phyloP scores from a whole-genome alignment of 2,329 filamentous ascomycete species.

The Penicillium glabrum region DNA sequence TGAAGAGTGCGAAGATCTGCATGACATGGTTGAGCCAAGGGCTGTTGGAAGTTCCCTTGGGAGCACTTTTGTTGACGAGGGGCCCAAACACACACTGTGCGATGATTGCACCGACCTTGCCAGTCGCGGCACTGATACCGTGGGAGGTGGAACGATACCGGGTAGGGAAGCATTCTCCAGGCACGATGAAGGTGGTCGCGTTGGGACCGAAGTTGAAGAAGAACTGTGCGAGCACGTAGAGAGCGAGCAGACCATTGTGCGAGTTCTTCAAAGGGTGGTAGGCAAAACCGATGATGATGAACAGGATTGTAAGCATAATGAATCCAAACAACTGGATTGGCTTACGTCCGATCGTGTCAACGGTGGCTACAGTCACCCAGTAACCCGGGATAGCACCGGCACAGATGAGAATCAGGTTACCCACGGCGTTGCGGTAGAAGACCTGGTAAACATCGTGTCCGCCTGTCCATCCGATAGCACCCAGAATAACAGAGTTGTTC shows the following conservation, averaged over 20 bases:
- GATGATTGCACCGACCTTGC: constrained; percentile 68
- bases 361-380: constrained; percentile 73
- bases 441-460: constrained; percentile 66
- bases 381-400: constrained; percentile 80
- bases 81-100: constrained; percentile 66
- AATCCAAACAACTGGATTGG: constrained; percentile 70
- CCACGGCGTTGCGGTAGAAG: constrained; percentile 72
- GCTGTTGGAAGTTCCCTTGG: constrained; percentile 48
- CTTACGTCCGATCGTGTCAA: constrained; percentile 75
- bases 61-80: constrained; percentile 58
- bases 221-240: constrained; percentile 66
- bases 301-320: constrained; percentile 60
- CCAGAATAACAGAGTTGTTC: constrained; percentile 72
- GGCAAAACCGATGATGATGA: constrained; percentile 63
- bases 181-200: constrained; percentile 63
- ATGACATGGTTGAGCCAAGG: constrained; percentile 74
- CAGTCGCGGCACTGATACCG: constrained; percentile 65
- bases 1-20: constrained; percentile 77
- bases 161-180: constrained; percentile 65
- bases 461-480: constrained; percentile 68
- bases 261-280: constrained; percentile 39
- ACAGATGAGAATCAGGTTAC: constrained; percentile 75
- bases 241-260: constrained; percentile 54
- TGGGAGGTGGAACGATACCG: constrained; percentile 65
- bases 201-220: constrained; percentile 57